Base-by-base conservation (phyloP, 148 eudicot genomes). In the Suaeda aralocaspica region DNA sequence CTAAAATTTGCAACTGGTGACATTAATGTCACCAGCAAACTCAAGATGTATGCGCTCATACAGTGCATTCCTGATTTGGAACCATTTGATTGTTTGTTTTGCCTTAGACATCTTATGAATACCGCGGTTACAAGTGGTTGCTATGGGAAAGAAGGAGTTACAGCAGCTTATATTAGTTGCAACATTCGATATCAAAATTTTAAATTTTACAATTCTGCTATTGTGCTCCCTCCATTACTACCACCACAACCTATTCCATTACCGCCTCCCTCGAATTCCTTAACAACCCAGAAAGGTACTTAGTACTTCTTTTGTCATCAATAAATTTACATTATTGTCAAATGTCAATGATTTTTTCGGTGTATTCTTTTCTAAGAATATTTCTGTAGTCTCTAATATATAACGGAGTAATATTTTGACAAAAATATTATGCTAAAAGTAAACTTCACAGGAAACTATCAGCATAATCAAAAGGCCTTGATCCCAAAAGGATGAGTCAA, bases 1-100 rank as follows among this genome's bases (percentile, higher is more conserved):
- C 22, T 30, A 0, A 68, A 75, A 60, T 76, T 70, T 49, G 82
- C 85, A 0, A 63, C 60, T 0, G 85, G 83, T 11, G 76, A 73
- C 7, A 52, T 33, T 8, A 56, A 66, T 39, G 72, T 42, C 10
- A 34, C 68, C 15, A 28, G 14, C 15, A 30, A 48, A 2, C 12
- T 55, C 9, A 69, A 18, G 48, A 48, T 76, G 1, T 76, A 76
- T 29, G 79, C 57, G 11, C 31, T 69, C n/a, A 6, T 56, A 15
- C 70, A 76, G 45, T 76, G 79, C 25, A 31, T 59, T 1, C 79
- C 79, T 0, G 79, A 76, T 31, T 8, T 76, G 9, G 50, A 13
- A 7, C 6, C 1, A n/a, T 70, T 12, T 25, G 70, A 65, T 24
- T 76, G 79, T 28, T 50, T 71, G 0, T 11, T 70, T 18, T 76